These are phyloP conservation scores for Celoporthe dispersa DNA, from an alignment of 2,329 filamentous ascomycete genomes.

Conservation along the genomic window DNA sequence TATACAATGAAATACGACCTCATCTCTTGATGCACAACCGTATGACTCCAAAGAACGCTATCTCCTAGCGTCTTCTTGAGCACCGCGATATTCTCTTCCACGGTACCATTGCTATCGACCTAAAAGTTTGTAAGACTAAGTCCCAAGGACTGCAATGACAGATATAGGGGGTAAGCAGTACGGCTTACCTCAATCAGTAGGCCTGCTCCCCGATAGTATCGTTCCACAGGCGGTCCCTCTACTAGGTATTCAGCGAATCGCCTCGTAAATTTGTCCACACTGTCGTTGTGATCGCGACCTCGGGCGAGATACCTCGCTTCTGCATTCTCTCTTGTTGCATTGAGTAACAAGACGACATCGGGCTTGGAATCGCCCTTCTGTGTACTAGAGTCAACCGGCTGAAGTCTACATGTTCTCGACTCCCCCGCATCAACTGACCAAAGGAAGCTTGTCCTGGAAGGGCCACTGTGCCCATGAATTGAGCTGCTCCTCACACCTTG, in stretches of 20 bases:
- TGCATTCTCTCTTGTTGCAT: constrained; percentile 11
- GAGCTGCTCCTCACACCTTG: constrained; percentile 18
- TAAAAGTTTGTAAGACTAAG: neutral
- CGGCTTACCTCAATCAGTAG: constrained; percentile 10
- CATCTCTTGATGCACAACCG: neutral
- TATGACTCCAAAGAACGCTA: neutral
- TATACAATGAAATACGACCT: neutral
- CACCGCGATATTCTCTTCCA: neutral
- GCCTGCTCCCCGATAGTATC: constrained; percentile 8
- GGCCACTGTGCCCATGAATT: constrained; percentile 17
- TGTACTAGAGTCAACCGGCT: neutral
- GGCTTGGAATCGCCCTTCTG: constrained; percentile 10
- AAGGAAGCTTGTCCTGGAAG: constrained; percentile 13
- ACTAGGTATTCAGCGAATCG: constrained; percentile 13
- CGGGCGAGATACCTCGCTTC: constrained; percentile 7
- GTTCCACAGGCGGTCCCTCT: constrained; percentile 16
- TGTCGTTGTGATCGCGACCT: constrained; percentile 17
- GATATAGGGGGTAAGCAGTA: too few species aligned
- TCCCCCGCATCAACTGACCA: constrained; percentile 3
- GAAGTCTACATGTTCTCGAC: neutral
- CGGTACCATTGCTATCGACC: constrained; percentile 10
- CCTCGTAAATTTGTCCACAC: constrained; percentile 4
- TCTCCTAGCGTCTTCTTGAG: neutral
- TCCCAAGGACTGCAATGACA: neutral
- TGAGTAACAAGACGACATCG: constrained; percentile 8